phyloP scores from a whole-genome alignment of 495 filamentous ascomycete genomes.

The Penicillium robsamsonii region DNA sequence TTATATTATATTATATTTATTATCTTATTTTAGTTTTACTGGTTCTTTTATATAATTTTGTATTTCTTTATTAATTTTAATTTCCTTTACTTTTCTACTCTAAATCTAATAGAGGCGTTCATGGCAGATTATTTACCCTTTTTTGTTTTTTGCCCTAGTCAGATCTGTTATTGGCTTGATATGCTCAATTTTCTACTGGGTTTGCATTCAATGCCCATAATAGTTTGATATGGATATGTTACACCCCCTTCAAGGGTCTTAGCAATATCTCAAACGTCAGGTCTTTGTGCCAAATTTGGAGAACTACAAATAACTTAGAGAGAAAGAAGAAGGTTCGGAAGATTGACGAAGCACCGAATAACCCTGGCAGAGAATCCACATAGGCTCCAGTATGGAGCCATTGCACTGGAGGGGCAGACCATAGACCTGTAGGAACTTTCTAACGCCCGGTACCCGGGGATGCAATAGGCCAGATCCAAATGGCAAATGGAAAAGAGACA shows the following conservation, averaged over 20 bases:
- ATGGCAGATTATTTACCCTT: conserved; percentile 2
- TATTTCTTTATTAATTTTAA: conserved; percentile 5
- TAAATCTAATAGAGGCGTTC: conserved; percentile 10
- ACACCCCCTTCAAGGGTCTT: background rate
- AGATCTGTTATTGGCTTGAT: conserved; percentile 6
- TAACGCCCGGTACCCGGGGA: conserved; percentile 16
- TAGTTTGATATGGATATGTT: background rate
- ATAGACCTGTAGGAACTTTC: conserved; percentile 8
- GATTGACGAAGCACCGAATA: background rate
- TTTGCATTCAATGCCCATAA: background rate
- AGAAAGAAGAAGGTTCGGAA: conserved; percentile 6
- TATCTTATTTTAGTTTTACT: conserved; percentile 11
- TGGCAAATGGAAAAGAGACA: conserved; percentile 6
- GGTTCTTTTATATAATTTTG: conserved; percentile 7
- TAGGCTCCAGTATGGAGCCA: background rate
- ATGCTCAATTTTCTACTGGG: background rate
- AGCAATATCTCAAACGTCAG: background rate
- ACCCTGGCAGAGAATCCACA: conserved; percentile 1
- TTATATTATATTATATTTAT: conserved; percentile 8
- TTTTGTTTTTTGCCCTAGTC: conserved; percentile 8
- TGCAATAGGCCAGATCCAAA: conserved; percentile 19
- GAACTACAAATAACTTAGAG: background rate
- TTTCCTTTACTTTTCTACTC: conserved; percentile 17
- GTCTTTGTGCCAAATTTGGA: conserved; percentile 25
- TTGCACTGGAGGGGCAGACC: conserved; percentile 1